These are phyloP conservation scores for Trifolium pratense DNA, from an alignment of 306 rosid genomes.

Conservation along the genomic window DNA sequence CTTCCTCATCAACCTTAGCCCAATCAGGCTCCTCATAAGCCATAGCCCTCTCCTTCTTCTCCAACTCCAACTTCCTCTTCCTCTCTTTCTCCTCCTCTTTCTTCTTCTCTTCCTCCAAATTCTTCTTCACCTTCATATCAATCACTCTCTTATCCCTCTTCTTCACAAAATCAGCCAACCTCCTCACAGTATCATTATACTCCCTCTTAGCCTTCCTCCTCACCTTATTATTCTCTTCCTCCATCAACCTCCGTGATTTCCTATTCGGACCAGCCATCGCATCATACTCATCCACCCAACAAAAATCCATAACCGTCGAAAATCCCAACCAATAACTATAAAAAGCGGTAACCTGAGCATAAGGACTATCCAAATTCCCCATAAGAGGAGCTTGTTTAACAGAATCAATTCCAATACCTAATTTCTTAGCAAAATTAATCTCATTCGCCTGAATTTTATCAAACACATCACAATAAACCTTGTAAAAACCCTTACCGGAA, in stretches of 20 bases:
- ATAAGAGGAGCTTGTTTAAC: conserved; percentile 73
- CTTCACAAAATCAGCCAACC: conserved; percentile 89
- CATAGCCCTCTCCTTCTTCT: conserved; percentile 70
- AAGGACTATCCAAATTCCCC: conserved; percentile 86
- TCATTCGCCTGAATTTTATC: conserved; percentile 72
- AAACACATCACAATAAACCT: conserved; percentile 73
- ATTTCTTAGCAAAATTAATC: conserved; percentile 60
- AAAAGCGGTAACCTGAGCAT: conserved; percentile 80
- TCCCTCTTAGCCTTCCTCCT: conserved; percentile 91
- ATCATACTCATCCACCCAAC: conserved; percentile 86
- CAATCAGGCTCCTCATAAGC: conserved; percentile 86
- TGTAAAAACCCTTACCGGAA: conserved; percentile 70
- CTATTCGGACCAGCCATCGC: conserved; percentile 77
- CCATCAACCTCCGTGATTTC: conserved; percentile 84
- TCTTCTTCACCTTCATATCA: conserved; percentile 85
- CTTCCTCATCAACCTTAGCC: conserved; percentile 62
- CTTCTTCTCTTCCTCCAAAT: conserved; percentile 69
- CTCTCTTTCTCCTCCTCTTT: conserved; percentile 75
- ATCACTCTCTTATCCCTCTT: conserved; percentile 96
- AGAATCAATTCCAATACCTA: conserved; percentile 64
- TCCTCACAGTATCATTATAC: conserved; percentile 88
- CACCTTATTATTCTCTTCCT: conserved; percentile 89
- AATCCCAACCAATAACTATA: conserved; percentile 83
- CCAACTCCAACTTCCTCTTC: conserved; percentile 73
- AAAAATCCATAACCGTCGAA: conserved; percentile 86